phyloP scores from a whole-genome alignment of 495 filamentous ascomycete genomes.

The Hypoxylon rickii region DNA sequence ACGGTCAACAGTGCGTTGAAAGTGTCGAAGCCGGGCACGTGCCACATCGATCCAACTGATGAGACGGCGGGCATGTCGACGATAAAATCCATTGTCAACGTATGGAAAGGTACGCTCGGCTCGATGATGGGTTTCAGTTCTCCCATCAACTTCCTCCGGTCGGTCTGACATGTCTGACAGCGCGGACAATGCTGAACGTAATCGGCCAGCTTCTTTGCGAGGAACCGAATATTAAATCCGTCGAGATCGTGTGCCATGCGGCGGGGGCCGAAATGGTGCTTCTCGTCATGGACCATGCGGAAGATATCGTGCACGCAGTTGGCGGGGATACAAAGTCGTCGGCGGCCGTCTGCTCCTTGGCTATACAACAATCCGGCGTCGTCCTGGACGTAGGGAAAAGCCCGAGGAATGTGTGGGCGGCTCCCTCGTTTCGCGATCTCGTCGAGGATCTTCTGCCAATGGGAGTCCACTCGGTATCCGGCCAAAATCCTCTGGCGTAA shows the following conservation, averaged over 20 bases:
- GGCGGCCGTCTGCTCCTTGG: neutral
- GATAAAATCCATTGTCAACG: conserved; percentile 1
- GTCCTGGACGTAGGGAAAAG: neutral
- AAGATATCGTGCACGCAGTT: neutral
- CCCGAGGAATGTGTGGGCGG: neutral
- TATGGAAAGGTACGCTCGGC: neutral
- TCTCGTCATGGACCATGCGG: neutral
- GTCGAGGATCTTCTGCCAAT: neutral
- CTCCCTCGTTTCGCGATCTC: neutral
- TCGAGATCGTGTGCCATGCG: neutral
- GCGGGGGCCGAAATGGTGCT: neutral
- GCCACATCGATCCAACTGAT: neutral
- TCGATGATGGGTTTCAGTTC: neutral
- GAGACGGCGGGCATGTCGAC: neutral
- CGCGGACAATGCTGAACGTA: neutral
- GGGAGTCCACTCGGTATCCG: neutral
- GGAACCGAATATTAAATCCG: neutral
- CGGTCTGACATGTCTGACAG: neutral
- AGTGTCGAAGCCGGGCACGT: neutral
- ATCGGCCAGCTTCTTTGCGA: neutral
- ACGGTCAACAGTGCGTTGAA: neutral
- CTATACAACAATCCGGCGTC: neutral
- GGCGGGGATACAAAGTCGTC: neutral
- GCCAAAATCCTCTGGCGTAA: neutral
- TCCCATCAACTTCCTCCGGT: neutral